phyloP scores from a whole-genome alignment of 768 basidiomycete genomes.

The Suillus occidentalis region DNA sequence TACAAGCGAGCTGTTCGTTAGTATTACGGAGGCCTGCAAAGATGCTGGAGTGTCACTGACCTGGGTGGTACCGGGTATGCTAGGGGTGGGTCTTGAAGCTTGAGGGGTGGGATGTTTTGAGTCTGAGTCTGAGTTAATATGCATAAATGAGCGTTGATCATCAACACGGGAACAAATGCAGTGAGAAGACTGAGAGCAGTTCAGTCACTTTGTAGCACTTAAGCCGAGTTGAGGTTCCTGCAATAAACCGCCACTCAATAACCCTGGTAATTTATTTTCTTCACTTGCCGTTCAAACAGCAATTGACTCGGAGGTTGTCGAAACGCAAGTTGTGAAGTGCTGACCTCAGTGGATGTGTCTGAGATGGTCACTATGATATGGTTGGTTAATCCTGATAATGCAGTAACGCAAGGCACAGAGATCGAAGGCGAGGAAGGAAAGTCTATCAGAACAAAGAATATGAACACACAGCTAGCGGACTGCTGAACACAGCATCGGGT shows the following conservation, averaged over 20 bases:
- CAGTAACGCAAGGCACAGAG: neutral
- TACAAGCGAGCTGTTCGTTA: neutral
- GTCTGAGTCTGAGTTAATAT: no score
- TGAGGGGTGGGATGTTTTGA: no score
- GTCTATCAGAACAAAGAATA: neutral
- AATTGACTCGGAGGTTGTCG: neutral
- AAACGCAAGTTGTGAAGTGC: neutral
- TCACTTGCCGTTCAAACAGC: no score
- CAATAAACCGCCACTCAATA: no score
- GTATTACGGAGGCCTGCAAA: neutral
- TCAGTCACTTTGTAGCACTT: no score
- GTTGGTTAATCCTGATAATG: neutral
- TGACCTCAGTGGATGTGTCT: neutral
- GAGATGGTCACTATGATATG: neutral
- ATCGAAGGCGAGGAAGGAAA: neutral
- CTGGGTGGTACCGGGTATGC: conserved; percentile 2
- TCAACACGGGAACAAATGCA: no score
- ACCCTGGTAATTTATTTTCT: no score
- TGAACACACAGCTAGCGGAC: neutral
- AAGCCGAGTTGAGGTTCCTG: no score
- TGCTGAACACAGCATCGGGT: neutral
- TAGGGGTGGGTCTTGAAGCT: no score
- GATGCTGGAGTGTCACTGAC: neutral
- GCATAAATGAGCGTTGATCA: no score
- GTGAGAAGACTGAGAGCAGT: no score